Evolutionary conservation across 2,329 filamentous ascomycete genomes (phyloP), one percentile per base, ranked within the genome.

Genomic region (Dothideomycetes sp.): DNA sequence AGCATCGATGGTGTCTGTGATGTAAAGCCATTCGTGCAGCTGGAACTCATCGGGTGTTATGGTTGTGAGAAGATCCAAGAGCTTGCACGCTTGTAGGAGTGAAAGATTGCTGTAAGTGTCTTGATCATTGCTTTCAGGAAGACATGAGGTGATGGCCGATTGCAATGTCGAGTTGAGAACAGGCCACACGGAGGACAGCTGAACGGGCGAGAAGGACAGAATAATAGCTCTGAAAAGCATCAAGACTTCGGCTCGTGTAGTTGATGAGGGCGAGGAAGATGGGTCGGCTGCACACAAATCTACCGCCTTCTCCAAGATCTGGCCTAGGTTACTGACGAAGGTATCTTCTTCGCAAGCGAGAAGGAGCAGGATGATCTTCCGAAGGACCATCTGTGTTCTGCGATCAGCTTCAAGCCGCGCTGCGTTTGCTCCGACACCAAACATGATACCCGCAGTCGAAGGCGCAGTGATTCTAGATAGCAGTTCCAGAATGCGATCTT

Each of bases 11-110:
- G 89, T 96, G 61, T 98, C 91, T 2, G 87, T 94, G 41, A 98
- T 80, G 60, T 94, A 98, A 4, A 96, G 76, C 91, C 91, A 98
- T 66, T 95, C 86, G 54, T 94, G 82, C n/a, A 96, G 74, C 61
- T 96, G 91, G 63, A 96, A 98, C 59, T 98, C 91, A 51, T 98
- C 91, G 0, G 88, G 89, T 4, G 84, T 82, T 6, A 88, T 70
- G 30, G 86, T 80, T 11, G 96, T 74, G n/a, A 98, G 70, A 15
- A 87, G 69, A 55, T 98, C 91, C 3, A 98, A 73, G 3, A 98
- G 72, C 58, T 96, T 98, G 64, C 88, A 95, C 1, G 87, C 88
- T 59, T 98, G 89, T 3, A 98, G 66, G 12, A 95, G 68, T 2
- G 83, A 79, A 2, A 77, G 66, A 49, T 85, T 82, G 54, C 76